Evolutionary conservation across 1,284 basidiomycete species (phyloP).

Genomic region (Tilletia caries): DNA sequence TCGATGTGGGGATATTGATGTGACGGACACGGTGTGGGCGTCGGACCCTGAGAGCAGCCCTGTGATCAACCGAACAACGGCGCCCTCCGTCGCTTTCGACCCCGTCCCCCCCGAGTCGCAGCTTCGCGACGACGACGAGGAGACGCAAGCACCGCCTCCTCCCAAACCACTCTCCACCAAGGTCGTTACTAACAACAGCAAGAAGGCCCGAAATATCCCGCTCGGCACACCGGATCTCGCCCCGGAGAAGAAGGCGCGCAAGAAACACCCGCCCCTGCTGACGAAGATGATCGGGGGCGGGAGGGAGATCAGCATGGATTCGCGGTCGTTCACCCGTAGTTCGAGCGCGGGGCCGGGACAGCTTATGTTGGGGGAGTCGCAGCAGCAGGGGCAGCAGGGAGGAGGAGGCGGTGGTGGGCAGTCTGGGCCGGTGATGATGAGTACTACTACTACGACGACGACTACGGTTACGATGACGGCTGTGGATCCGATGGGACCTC

Average conservation of each 20-base stretch:
- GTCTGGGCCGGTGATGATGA: background rate
- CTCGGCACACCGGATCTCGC: slow-evolving; percentile 3
- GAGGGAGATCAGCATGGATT: background rate
- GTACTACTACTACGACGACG: background rate
- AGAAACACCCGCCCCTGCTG: background rate
- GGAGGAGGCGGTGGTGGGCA: background rate
- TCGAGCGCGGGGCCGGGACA: background rate
- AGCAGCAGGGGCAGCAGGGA: background rate
- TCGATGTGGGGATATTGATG: slow-evolving; percentile 1
- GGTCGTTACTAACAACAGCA: slow-evolving; percentile 3
- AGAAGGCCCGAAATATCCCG: background rate
- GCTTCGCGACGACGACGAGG: too few species aligned
- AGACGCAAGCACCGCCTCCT: background rate
- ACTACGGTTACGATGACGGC: background rate
- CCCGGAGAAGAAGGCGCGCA: background rate
- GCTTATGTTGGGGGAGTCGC: too few species aligned
- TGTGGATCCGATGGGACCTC: background rate
- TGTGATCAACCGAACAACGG: background rate
- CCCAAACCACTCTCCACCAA: background rate
- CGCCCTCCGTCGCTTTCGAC: background rate
- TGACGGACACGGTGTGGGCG: slow-evolving; percentile 3
- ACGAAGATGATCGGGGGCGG: background rate
- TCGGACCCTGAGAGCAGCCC: background rate
- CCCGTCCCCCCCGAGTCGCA: background rate
- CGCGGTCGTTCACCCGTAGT: background rate